Evolutionary conservation across 495 filamentous ascomycete genomes (phyloP).

Genomic region (Glarea lozoyensis): DNA sequence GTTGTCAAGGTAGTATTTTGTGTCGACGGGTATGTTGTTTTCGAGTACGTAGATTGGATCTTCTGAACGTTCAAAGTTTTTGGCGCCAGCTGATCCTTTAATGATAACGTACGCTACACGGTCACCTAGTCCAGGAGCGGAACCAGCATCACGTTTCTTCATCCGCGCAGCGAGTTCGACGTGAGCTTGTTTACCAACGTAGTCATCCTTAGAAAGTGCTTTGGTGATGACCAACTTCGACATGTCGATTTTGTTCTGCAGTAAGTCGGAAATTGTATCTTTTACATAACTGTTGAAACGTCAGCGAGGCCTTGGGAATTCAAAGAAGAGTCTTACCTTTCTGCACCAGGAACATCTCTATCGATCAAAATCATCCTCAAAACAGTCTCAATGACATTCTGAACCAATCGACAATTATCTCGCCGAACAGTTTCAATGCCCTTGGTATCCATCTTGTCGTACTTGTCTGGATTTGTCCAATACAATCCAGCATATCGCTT

Average conservation of each 20-base stretch:
- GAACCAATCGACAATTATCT: constrained; percentile 93
- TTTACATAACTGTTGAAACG: constrained; percentile 72
- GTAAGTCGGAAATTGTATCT: constrained; percentile 84
- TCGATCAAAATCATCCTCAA: constrained; percentile 94
- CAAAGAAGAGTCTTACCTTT: constrained; percentile 60
- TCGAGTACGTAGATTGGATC: constrained; percentile 96
- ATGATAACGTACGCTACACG: constrained; percentile 98
- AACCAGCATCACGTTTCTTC: constrained; percentile 91
- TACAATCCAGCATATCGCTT: constrained; percentile 97
- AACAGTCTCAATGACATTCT: constrained; percentile 96
- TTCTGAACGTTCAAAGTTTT: constrained; percentile 92
- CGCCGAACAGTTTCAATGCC: constrained; percentile 96
- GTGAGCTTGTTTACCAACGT: constrained; percentile 87
- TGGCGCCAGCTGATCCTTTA: constrained; percentile 78
- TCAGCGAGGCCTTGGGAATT: background rate
- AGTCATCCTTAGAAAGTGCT: constrained; percentile 76
- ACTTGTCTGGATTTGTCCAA: constrained; percentile 92
- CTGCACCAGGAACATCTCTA: constrained; percentile 74
- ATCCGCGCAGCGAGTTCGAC: constrained; percentile 90
- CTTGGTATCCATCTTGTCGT: constrained; percentile 99
- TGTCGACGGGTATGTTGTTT: constrained; percentile 96
- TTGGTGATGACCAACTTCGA: constrained; percentile 99
- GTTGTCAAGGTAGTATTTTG: constrained; percentile 98
- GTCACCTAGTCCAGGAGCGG: constrained; percentile 88
- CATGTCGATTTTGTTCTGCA: constrained; percentile 98